These are phyloP conservation scores for Phytopythium vexans DNA, from an alignment of 352 stramenopile species.

Conservation along the genomic window DNA sequence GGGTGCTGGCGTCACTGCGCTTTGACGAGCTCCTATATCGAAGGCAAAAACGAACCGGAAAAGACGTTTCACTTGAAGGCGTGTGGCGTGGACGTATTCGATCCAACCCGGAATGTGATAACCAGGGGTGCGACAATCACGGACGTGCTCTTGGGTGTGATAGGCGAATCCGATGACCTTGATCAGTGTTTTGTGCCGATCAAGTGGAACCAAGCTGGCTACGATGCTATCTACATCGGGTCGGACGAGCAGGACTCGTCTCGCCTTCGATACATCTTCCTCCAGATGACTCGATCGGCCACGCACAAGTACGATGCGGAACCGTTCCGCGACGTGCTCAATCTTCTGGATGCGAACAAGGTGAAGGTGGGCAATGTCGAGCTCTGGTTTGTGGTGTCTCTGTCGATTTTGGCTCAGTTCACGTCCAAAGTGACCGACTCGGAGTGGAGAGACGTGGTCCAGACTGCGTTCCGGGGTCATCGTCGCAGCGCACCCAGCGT, in stretches of 20 bases:
- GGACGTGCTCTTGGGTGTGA: too few relatives aligned
- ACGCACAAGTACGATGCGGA: not conserved
- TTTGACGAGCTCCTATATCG: not conserved
- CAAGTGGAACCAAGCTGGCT: conserved; percentile 4
- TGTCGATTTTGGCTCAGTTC: not conserved
- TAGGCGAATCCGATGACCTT: too few relatives aligned
- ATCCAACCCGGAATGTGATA: not conserved
- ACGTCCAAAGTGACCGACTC: not conserved
- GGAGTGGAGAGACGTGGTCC: not conserved
- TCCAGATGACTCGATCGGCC: not conserved
- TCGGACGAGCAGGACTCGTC: not conserved
- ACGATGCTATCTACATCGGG: not conserved
- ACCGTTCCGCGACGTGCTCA: not conserved
- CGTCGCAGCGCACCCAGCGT: not conserved
- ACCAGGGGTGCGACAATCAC: not conserved
- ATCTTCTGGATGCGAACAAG: not conserved
- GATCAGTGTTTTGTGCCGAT: conserved; percentile 1
- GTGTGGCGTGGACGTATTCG: not conserved
- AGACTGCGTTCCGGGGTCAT: not conserved
- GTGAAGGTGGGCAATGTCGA: not conserved
- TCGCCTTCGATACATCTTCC: not conserved
- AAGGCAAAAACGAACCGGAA: not conserved
- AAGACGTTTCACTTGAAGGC: not conserved
- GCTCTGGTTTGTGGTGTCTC: conserved; percentile 1
- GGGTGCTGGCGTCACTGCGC: not conserved